Percentiles rank a stretch among this genome's conserved stretches.
These are phyloP conservation scores for Kwoniella sp. DNA, from an alignment of 768 basidiomycete genomes.

Conservation along the genomic window DNA sequence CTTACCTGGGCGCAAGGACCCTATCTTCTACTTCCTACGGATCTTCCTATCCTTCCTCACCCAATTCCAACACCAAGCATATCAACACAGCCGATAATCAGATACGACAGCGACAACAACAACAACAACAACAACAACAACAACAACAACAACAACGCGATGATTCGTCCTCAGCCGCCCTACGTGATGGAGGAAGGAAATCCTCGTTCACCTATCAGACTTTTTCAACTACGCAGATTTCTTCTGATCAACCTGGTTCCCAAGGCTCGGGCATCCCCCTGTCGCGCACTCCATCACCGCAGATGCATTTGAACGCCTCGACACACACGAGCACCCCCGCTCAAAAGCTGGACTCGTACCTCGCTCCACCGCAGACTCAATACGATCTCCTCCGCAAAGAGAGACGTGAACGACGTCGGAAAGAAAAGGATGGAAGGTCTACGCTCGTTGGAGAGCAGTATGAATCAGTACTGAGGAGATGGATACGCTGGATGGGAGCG, in stretches of 20 bases:
- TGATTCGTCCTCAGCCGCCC: neutral
- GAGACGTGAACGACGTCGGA: slow-evolving; percentile 15
- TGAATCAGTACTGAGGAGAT: slow-evolving; percentile 13
- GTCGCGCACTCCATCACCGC: neutral
- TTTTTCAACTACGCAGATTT: neutral
- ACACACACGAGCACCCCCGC: neutral
- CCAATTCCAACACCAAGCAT: neutral
- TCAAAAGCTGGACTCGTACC: neutral
- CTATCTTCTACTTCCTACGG: slow-evolving; percentile 15
- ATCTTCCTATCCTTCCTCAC: slow-evolving; percentile 14
- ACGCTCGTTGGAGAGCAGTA: slow-evolving; percentile 19
- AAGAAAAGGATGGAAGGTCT: slow-evolving; percentile 11
- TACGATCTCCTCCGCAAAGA: neutral
- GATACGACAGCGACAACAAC: neutral
- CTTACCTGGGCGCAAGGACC: slow-evolving; percentile 1
- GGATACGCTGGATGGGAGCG: slow-evolving; percentile 15
- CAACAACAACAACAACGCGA: neutral
- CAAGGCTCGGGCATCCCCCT: neutral
- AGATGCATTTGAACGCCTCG: neutral
- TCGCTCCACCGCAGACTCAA: neutral
- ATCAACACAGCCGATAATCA: neutral
- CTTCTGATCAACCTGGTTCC: too few species aligned
- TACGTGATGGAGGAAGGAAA: neutral
- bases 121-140: neutral
- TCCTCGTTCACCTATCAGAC: neutral